phyloP scores from a whole-genome alignment of 1,139 yeast species.

The Yamadazyma oceani region DNA sequence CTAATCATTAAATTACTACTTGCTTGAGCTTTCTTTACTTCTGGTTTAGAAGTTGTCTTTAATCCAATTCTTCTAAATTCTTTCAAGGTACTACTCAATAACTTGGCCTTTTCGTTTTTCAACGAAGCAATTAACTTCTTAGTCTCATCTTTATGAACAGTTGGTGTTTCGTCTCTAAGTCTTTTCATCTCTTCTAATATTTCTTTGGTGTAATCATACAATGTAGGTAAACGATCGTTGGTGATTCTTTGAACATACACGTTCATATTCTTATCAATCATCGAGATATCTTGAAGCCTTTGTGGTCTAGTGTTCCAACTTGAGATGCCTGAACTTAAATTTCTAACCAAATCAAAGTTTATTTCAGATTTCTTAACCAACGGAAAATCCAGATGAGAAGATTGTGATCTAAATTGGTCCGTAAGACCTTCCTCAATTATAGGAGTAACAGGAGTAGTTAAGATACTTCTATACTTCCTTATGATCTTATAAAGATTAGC shows the following conservation, averaged over 20 bases:
- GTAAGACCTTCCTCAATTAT: slow-evolving; percentile 64
- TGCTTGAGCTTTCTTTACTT: slow-evolving; percentile 59
- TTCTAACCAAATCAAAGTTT: slow-evolving; percentile 15
- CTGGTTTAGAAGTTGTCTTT: slow-evolving; percentile 63
- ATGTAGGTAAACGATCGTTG: slow-evolving; percentile 35
- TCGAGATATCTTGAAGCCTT: slow-evolving; percentile 49
- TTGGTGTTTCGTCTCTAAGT: slow-evolving; percentile 77
- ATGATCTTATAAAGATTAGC: slow-evolving; percentile 79
- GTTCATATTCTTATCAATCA: slow-evolving; percentile 57
- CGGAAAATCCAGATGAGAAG: no score
- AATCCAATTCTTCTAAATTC: slow-evolving; percentile 78
- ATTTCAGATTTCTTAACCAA: slow-evolving; percentile 1
- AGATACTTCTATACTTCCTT: slow-evolving; percentile 71
- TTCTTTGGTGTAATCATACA: slow-evolving; percentile 54
- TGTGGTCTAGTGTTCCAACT: slow-evolving; percentile 58
- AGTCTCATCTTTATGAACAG: slow-evolving; percentile 63
- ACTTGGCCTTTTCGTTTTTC: slow-evolving; percentile 74
- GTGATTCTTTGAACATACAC: slow-evolving; percentile 42
- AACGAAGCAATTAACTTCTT: slow-evolving; percentile 73
- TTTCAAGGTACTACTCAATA: slow-evolving; percentile 73
- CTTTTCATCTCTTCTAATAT: slow-evolving; percentile 59
- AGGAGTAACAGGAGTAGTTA: slow-evolving; percentile 53
- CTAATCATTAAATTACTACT: slow-evolving; percentile 65
- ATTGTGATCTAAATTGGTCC: slow-evolving; percentile 16
- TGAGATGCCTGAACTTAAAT: slow-evolving; percentile 25